These are phyloP conservation scores for Cercospora citrullina DNA, from an alignment of 2,329 filamentous ascomycete species.

Conservation along the genomic window DNA sequence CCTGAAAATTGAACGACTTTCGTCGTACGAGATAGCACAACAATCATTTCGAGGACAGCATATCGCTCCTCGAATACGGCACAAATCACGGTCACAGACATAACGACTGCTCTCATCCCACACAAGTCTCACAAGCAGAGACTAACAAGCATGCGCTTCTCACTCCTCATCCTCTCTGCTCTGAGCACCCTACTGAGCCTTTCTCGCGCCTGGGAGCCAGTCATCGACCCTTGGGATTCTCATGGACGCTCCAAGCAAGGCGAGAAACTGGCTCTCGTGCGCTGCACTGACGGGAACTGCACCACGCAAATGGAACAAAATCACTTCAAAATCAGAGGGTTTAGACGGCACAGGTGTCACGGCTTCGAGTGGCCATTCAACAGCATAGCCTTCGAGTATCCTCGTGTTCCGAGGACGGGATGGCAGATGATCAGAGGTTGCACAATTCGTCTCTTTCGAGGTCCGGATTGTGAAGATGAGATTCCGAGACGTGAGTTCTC, in stretches of 20 bases:
- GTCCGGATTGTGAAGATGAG: not conserved
- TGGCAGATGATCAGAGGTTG: not conserved
- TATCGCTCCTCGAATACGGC: not conserved
- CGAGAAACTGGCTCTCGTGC: slow-evolving; percentile 7
- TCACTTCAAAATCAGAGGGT: not conserved
- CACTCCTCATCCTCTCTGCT: not conserved
- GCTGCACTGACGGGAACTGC: not conserved
- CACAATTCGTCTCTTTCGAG: not conserved
- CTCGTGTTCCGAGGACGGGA: not conserved
- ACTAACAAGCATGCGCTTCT: not conserved
- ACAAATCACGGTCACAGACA: not conserved
- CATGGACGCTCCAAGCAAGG: not conserved
- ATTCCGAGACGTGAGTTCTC: not conserved
- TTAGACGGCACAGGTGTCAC: not conserved
- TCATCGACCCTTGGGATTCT: slow-evolving; percentile 9
- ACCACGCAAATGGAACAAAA: slow-evolving; percentile 1
- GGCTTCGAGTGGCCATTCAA: slow-evolving; percentile 1
- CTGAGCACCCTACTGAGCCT: not conserved
- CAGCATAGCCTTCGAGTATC: slow-evolving; percentile 6
- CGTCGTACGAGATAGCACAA: not conserved
- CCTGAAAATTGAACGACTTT: not conserved
- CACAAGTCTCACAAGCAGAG: not conserved
- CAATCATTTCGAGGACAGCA: not conserved
- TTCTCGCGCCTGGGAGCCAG: slow-evolving; percentile 1
- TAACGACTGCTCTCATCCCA: not conserved